These are phyloP conservation scores for Apiotrichum mycotoxinovorans DNA, from an alignment of 1,284 basidiomycete genomes.

Conservation along the genomic window DNA sequence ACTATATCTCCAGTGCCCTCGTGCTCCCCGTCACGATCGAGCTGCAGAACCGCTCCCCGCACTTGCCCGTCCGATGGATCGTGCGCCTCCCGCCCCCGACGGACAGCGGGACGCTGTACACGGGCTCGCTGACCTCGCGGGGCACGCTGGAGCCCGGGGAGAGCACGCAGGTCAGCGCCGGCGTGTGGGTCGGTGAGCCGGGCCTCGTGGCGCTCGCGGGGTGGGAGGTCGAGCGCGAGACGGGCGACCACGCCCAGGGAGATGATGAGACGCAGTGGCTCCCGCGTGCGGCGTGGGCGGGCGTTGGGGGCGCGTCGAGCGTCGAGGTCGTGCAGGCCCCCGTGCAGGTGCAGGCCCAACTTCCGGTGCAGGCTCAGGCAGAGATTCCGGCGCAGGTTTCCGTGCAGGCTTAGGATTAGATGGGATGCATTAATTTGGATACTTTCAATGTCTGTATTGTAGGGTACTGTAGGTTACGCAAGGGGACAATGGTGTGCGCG, in stretches of 20 bases:
- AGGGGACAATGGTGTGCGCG: too few species aligned
- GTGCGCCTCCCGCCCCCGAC: slow-evolving; percentile 26
- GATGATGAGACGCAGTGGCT: slow-evolving; percentile 3
- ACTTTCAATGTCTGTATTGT: too few species aligned
- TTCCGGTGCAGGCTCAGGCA: background rate
- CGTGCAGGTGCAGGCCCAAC: too few species aligned
- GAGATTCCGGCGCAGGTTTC: too few species aligned
- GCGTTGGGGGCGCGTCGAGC: background rate
- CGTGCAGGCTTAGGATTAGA: background rate
- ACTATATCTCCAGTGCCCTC: slow-evolving; percentile 54
- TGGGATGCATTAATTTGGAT: background rate
- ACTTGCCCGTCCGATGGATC: slow-evolving; percentile 30
- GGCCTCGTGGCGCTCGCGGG: slow-evolving; percentile 29
- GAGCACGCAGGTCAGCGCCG: slow-evolving; percentile 8
- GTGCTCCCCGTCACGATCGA: slow-evolving; percentile 58
- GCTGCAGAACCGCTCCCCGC: slow-evolving; percentile 58
- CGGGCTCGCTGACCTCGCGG: slow-evolving; percentile 24
- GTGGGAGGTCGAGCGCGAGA: slow-evolving; percentile 28
- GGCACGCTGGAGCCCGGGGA: slow-evolving; percentile 27
- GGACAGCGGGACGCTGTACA: slow-evolving; percentile 15
- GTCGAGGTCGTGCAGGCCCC: slow-evolving; percentile 4
- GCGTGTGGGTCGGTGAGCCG: slow-evolving; percentile 29
- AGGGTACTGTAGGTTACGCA: too few species aligned
- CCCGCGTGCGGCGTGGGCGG: slow-evolving; percentile 10
- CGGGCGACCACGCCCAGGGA: slow-evolving; percentile 2